Percentiles rank a stretch among this genome's conserved stretches.
These are phyloP conservation scores for Microbotryum violaceum DNA, from an alignment of 1,284 basidiomycete genomes.

Conservation along the genomic window DNA sequence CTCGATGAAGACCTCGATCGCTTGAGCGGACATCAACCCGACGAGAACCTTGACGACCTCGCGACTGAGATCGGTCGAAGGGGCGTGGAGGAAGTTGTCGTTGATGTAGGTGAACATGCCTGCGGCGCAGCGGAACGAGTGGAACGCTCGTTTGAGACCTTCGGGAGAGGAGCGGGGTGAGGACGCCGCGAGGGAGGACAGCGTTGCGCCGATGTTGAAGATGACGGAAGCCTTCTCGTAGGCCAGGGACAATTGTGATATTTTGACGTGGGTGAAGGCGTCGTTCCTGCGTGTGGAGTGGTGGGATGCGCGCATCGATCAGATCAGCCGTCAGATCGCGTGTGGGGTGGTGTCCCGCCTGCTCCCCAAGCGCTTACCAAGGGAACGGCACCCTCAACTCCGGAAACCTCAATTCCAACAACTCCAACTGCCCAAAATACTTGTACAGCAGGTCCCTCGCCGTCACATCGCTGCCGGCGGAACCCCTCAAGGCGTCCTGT, in stretches of 20 bases:
- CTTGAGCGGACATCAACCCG: slow-evolving; percentile 79
- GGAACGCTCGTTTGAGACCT: slow-evolving; percentile 89
- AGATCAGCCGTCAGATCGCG: background rate
- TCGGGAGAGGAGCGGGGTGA: slow-evolving; percentile 81
- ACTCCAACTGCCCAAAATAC: slow-evolving; percentile 97
- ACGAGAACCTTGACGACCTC: slow-evolving; percentile 92
- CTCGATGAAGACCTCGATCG: slow-evolving; percentile 93
- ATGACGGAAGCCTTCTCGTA: slow-evolving; percentile 98
- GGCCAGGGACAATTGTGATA: slow-evolving; percentile 90
- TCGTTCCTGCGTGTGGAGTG: slow-evolving; percentile 55
- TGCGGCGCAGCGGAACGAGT: slow-evolving; percentile 83
- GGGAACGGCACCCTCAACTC: slow-evolving; percentile 93
- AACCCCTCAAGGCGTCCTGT: slow-evolving; percentile 85
- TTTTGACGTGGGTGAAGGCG: slow-evolving; percentile 83
- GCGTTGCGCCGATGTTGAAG: slow-evolving; percentile 91
- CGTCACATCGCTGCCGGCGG: slow-evolving; percentile 83
- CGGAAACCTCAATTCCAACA: slow-evolving; percentile 91
- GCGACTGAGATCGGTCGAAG: slow-evolving; percentile 88
- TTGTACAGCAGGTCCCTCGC: slow-evolving; percentile 94
- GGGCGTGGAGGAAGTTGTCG: slow-evolving; percentile 97
- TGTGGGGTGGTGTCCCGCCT: background rate
- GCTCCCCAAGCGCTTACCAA: slow-evolving; percentile 49
- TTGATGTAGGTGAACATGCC: slow-evolving; percentile 99
- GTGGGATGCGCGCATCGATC: background rate
- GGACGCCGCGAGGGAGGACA: slow-evolving; percentile 77